Base-by-base conservation (phyloP, 192 early-diverging fungal genomes). In the Backusella sp. region DNA sequence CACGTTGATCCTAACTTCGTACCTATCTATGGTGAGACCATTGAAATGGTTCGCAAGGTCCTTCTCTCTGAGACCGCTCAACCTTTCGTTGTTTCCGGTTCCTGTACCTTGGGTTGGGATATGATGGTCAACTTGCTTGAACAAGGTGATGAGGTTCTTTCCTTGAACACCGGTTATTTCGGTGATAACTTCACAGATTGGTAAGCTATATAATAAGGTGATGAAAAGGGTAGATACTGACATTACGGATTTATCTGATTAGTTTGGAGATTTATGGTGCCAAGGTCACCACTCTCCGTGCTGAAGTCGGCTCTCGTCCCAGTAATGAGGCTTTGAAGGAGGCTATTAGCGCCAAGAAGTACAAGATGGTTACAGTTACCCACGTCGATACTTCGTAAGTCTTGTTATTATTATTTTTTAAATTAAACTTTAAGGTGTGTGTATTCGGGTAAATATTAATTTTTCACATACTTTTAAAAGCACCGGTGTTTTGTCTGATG, bases 21-120 rank as follows among this genome's bases (percentile, higher is more conserved):
- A 73, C 90, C 94, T 49, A 87, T 85, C 74, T 96, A 98, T 81
- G 95, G 97, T 42, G 91, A 92, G 66, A 79, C 90, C 8, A 89
- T 99, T 74, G 93, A 96, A 83, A 87, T 94, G 76, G 81, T 93
- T 26, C 90, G 96, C 68, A 84, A 93, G 73, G 91, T 97, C 28
- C 90, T 96, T 59, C 86, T 88, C 19, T 93, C 94, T 21, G 88
- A 91, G 62, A 85, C 81, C 7, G 96, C 89, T 9, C 97, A 99
- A 82, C 97, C 97, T 26, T 96, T 99, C 80, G 87, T 99, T 79
- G 86, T 97, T 72, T 91, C 97, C 39, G 97, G 96, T 68, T 97
- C 96, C 8, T 96, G 96, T n/a, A 99, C 96, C 9, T 86, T 97
- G 26, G 95, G 95, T 11, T 99, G 97, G 97, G 97, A 99, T 86